These are phyloP conservation scores for Suillus bovinus DNA, from an alignment of 768 basidiomycete species.

Conservation along the genomic window DNA sequence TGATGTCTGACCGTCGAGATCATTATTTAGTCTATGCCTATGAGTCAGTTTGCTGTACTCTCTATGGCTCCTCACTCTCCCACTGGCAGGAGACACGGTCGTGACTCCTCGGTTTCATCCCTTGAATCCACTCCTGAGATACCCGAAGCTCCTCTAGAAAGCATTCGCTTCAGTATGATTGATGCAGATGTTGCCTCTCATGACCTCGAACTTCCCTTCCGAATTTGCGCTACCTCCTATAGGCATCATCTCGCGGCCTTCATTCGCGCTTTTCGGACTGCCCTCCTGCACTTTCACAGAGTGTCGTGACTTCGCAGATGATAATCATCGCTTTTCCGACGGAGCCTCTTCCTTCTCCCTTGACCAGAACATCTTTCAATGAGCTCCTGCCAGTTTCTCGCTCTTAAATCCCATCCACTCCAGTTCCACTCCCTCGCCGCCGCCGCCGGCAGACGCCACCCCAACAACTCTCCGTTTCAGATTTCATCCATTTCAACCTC, in stretches of 20 bases:
- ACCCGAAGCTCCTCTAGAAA: conserved; percentile 38
- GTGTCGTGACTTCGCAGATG: conserved; percentile 38
- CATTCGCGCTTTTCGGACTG: conserved; percentile 34
- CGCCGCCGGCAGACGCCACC: conserved; percentile 30
- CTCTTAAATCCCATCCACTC: conserved; percentile 25
- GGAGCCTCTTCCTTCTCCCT: conserved; percentile 40
- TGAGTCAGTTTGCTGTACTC: conserved; percentile 52
- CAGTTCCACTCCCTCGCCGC: conserved; percentile 27
- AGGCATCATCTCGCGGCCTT: conserved; percentile 24
- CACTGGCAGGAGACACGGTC: conserved; percentile 39
- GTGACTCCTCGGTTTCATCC: conserved; percentile 53
- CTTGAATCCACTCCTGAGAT: conserved; percentile 60
- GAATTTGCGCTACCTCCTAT: conserved; percentile 17
- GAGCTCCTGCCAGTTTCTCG: conserved; percentile 21
- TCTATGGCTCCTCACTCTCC: conserved; percentile 58
- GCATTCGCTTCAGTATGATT: conserved; percentile 37
- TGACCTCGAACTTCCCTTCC: conserved; percentile 29
- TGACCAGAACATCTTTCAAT: conserved; percentile 51
- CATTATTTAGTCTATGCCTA: conserved; percentile 32
- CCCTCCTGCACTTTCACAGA: conserved; percentile 46
- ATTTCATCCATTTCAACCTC: conserved; percentile 29
- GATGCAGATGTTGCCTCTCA: conserved; percentile 41
- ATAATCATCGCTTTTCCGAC: conserved; percentile 44
- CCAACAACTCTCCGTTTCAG: conserved; percentile 20
- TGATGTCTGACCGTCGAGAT: neutral